A percentile compares a stretch with the other conserved stretches of the same genome.
phyloP scores from a whole-genome alignment of 805 yeast species.

The Ascoidea asiatica region DNA sequence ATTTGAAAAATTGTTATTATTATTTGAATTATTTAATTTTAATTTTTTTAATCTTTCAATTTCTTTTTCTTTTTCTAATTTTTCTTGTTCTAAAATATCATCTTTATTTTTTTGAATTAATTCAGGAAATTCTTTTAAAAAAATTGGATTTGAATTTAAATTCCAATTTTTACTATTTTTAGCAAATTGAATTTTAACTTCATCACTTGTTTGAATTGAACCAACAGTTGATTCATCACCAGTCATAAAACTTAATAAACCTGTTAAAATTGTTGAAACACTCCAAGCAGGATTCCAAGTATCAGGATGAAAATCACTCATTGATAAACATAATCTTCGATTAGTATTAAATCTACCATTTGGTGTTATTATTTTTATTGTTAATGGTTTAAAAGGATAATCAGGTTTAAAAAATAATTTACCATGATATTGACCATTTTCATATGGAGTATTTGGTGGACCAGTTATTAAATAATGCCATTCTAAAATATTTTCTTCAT shows the following conservation, averaged over 20 bases:
- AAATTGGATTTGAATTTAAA: slow-evolving; percentile 38
- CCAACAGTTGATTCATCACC: slow-evolving; percentile 80
- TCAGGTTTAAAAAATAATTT: slow-evolving; percentile 71
- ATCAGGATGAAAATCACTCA: slow-evolving; percentile 92
- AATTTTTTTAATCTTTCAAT: neutral
- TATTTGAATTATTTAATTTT: neutral
- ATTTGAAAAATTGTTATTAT: slow-evolving; percentile 4
- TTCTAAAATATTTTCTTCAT: slow-evolving; percentile 75
- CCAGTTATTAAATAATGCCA: slow-evolving; percentile 94
- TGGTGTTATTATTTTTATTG: slow-evolving; percentile 82
- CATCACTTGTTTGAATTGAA: slow-evolving; percentile 51
- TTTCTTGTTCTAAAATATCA: slow-evolving; percentile 15
- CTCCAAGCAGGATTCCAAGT: slow-evolving; percentile 97
- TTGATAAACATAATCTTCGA: slow-evolving; percentile 74
- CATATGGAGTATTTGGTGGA: slow-evolving; percentile 82
- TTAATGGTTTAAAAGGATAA: slow-evolving; percentile 86
- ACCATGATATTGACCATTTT: slow-evolving; percentile 82
- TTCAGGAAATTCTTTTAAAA: slow-evolving; percentile 60
- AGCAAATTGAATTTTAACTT: slow-evolving; percentile 44
- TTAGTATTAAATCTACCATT: slow-evolving; percentile 77
- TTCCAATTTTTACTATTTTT: slow-evolving; percentile 48
- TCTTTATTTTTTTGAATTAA: slow-evolving; percentile 23
- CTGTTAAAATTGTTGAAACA: slow-evolving; percentile 77
- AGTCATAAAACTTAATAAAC: slow-evolving; percentile 85
- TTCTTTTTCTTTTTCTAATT: slow-evolving; percentile 9